Base-by-base conservation (phyloP, 179 eudicot species). In the Beta macrorhiza region DNA sequence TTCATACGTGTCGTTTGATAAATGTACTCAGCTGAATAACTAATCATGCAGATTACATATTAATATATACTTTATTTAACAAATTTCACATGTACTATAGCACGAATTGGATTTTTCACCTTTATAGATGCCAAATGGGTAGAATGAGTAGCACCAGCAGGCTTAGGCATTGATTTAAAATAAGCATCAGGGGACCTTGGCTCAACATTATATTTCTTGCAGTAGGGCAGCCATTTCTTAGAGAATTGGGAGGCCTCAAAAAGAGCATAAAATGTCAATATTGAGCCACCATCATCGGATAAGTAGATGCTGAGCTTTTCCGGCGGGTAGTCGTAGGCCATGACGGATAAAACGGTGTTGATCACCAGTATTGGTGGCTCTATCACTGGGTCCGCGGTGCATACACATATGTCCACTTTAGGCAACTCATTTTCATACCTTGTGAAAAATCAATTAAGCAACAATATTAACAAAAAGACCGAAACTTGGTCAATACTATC, bases 351-450 rank as follows among this genome's bases (percentile, higher is more conserved):
- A 47, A 90, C 91, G 0, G 93, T 90, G 86, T 88, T 89, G 72
- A 89, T 82, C 83, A 90, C 93, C 90, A 90, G 61, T 45, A 90
- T 11, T 73, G 93, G 93, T 63, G 93, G 93, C 87, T 90, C 93
- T 2, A 90, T 86, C 53, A 61, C n/a, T 0, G 89, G 91, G 72
- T 90, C 93, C 13, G 93, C 93, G 0, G 93, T 90, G 88, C 93
- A 89, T 12, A 90, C 91, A 37, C 89, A 90, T 62, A 89, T 79
- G 86, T 90, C 93, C 74, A 90, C 90, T 57, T 84, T 76, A 0
- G 91, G 91, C 78, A 90, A 63, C 8, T 81, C 80, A 9, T 88
- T 78, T 76, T 87, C 90, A 73, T 86, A 87, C 86, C 93, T 91
- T 25, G n/a, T 16, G 0, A 20, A 32, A 32, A 42, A 63, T 16